Conservation (phyloP, 768 basidiomycete genomes). For the Mycena rosella region DNA sequence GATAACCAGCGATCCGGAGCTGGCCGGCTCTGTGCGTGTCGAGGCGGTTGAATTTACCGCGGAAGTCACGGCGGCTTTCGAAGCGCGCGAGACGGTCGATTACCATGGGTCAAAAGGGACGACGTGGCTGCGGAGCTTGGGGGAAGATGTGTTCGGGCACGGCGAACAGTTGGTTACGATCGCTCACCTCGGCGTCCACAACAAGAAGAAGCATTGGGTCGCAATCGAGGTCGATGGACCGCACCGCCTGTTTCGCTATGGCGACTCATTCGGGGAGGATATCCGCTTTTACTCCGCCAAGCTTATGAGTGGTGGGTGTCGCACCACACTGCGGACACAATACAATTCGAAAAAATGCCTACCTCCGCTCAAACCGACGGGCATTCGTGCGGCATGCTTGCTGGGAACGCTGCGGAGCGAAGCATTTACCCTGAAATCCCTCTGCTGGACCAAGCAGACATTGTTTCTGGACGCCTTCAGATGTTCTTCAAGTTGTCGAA, state of each 20-base stretch:
- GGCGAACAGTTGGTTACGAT: conserved; percentile 5
- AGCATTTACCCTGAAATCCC: background rate
- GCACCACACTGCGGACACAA: background rate
- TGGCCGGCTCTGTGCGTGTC: background rate
- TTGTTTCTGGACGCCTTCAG: background rate
- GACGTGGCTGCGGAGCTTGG: background rate
- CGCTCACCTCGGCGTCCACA: conserved; percentile 11
- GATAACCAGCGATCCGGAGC: background rate
- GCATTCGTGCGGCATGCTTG: conserved; percentile 8
- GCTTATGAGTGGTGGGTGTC: conserved; percentile 10
- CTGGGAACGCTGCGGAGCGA: background rate
- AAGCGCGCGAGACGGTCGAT: background rate
- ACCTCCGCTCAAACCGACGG: conserved; percentile 8
- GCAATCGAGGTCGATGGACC: conserved; percentile 5
- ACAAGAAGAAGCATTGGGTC: conserved; percentile 13
- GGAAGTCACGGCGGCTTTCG: too few relatives aligned
- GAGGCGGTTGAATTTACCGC: conserved; percentile 16
- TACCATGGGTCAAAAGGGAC: background rate
- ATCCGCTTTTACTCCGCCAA: background rate
- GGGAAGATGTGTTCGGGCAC: conserved; percentile 1
- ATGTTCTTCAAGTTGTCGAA: conserved; percentile 2
- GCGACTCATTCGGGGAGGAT: background rate
- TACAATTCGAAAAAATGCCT: background rate
- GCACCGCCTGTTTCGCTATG: background rate
- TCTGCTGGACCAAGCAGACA: background rate